Conservation (phyloP, 257 asterid genomes). For the Avicennia marina region DNA sequence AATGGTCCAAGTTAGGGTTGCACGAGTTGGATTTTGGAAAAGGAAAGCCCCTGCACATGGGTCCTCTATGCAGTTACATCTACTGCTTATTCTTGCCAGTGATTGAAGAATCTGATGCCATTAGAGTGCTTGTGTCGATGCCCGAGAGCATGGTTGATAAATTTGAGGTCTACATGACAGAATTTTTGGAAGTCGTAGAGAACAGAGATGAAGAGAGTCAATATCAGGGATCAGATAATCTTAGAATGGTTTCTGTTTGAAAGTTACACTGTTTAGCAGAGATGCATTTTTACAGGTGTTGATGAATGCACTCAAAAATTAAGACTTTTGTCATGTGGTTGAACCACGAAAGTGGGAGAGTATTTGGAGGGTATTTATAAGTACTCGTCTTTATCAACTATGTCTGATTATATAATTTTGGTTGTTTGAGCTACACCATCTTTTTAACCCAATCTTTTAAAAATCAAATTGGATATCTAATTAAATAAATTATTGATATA, state of each 20-base stretch:
- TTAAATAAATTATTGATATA: too few relatives aligned
- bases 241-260: constrained; percentile 39
- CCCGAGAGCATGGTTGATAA: constrained; percentile 45
- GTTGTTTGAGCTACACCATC: too few relatives aligned
- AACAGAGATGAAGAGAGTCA: constrained; percentile 30
- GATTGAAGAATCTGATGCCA: constrained; percentile 32
- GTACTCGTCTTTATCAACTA: too few relatives aligned
- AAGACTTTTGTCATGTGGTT: too few relatives aligned
- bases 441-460: too few relatives aligned
- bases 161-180: constrained; percentile 61
- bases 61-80: constrained; percentile 59
- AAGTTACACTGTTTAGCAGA: too few relatives aligned
- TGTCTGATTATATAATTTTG: too few relatives aligned
- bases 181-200: constrained; percentile 19
- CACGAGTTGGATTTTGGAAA: constrained; percentile 77
- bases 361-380: too few relatives aligned
- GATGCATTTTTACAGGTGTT: too few relatives aligned
- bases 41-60: constrained; percentile 75
- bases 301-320: too few relatives aligned
- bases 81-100: constrained; percentile 73
- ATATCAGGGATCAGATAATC: constrained; percentile 34
- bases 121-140: constrained; percentile 65
- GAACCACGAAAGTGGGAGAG: too few relatives aligned
- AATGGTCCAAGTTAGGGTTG: constrained; percentile 75
- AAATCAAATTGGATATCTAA: too few relatives aligned